Evolutionary conservation across 2,329 filamentous ascomycete species (phyloP), one percentile per base, ranked within the genome.

Genomic region (Botrytis hyacinthi): DNA sequence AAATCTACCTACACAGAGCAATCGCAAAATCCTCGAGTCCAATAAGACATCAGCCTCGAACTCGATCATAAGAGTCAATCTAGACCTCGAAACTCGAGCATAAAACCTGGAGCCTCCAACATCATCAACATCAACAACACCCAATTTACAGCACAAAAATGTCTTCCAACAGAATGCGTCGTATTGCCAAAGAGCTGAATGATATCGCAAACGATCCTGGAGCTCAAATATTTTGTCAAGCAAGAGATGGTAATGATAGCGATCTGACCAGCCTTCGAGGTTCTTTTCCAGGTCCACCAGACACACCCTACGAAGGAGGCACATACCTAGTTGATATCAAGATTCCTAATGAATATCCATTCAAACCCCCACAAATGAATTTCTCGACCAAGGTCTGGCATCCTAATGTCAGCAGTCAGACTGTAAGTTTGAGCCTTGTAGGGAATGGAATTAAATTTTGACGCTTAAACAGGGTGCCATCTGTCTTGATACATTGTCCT

Each of bases 311-410:
- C 81, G 93, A 95, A 77, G 94, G 94, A 32, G 96, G 94, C 59
- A 91, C 87, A 42, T 99, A 90, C 82, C 83, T 88, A 26, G 89
- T 99, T 77, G 93, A 97, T 80, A 96, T 99, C 79, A 88, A 88
- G 79, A 96, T 99, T 71, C 95, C 95, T 0, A 88, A 88, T 75
- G 92, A 93, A 78, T 99, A 99, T 80, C 96, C 96, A 0, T 99
- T 99, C 85, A 92, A 94, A 78, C 93, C 95, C 6, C 96, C 96
- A 7, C 83, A 89, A 74, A 98, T 99, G 92, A 92, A 90, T 79
- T 98, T 98, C 81, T 89, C 92, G 76, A 99, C 96, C 76, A 95
- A 92, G 83, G 92, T 98, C 78, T 99, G 95, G 95, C 96, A 99
- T 82, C 96, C 96, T 48, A 99, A 99, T 81, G 90, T 99, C 84